A percentile compares a stretch with the other conserved stretches of the same genome.
Conservation (phyloP, 345 rosid genomes). For the Salix viminalis region DNA sequence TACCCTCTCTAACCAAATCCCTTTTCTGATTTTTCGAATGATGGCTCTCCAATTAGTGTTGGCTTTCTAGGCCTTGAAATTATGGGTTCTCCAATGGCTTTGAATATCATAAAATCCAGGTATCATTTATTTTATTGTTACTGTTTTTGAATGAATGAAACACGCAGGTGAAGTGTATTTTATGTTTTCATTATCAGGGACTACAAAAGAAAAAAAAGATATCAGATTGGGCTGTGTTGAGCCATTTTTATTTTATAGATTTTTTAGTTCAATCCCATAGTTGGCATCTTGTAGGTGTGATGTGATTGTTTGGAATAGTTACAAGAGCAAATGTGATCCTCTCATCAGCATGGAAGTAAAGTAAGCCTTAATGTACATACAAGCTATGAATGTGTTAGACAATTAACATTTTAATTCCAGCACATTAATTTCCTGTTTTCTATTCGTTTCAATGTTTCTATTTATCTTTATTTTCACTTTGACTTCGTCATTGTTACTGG, state of each 20-base stretch:
- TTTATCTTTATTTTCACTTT: too few species aligned
- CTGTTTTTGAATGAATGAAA: not conserved
- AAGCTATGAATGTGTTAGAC: not conserved
- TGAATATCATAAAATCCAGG: constrained; percentile 89
- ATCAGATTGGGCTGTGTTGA: not conserved
- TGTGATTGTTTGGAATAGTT: constrained; percentile 84
- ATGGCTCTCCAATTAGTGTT: constrained; percentile 36
- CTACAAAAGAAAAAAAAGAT: not conserved
- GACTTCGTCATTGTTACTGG: too few species aligned
- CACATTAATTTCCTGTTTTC: too few species aligned
- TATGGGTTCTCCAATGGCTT: constrained; percentile 95
- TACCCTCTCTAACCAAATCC: not conserved
- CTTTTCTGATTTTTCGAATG: constrained; percentile 25
- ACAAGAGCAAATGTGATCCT: constrained; percentile 88
- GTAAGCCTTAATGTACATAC: constrained; percentile 39
- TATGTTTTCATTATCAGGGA: not conserved
- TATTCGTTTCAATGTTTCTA: too few species aligned
- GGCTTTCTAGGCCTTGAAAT: constrained; percentile 94
- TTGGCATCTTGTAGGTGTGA: constrained; percentile 51
- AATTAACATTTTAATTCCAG: too few species aligned
- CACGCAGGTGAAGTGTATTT: not conserved
- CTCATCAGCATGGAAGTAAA: constrained; percentile 75
- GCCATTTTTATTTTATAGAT: not conserved
- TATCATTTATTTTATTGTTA: constrained; percentile 21
- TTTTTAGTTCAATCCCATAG: constrained; percentile 3